phyloP scores from a whole-genome alignment of 768 basidiomycete genomes.

The Russula compacta region DNA sequence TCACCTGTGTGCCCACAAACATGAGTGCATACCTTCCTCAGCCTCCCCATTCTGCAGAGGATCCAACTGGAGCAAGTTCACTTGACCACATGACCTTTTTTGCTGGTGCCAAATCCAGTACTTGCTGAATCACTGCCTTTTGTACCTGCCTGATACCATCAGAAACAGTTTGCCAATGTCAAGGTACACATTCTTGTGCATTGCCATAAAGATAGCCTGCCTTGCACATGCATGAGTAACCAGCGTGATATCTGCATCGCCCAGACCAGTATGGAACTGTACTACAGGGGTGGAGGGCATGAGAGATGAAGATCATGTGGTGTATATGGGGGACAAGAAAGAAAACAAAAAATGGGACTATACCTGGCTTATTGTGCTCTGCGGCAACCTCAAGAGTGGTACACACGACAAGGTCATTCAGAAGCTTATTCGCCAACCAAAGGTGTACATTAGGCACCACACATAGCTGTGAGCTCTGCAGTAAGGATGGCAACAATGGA shows the following conservation, averaged over 20 bases:
- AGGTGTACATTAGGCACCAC: constrained; percentile 26
- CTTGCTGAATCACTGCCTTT: constrained; percentile 45
- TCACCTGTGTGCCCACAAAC: constrained; percentile 34
- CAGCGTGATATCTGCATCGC: constrained; percentile 64
- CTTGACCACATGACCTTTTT: constrained; percentile 81
- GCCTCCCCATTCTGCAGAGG: background rate
- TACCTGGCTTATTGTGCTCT: constrained; percentile 50
- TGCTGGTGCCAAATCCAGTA: constrained; percentile 63
- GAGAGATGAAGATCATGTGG: too few species aligned
- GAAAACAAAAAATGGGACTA: background rate
- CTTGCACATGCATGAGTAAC: constrained; percentile 70
- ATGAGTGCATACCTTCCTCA: background rate
- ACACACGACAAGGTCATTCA: constrained; percentile 63
- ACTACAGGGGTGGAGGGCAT: too few species aligned
- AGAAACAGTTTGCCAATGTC: constrained; percentile 71
- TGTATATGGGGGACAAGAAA: too few species aligned
- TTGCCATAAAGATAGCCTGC: constrained; percentile 64
- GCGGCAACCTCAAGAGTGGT: constrained; percentile 46
- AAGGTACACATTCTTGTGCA: constrained; percentile 65
- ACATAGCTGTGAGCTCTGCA: background rate
- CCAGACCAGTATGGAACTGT: constrained; percentile 79
- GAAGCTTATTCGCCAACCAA: constrained; percentile 47
- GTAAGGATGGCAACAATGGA: constrained; percentile 24
- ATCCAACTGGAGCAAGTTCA: constrained; percentile 26
- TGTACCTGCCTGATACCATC: constrained; percentile 57